These are phyloP conservation scores for Aspergillus spinulosporus DNA, from an alignment of 2,329 filamentous ascomycete species.

Conservation along the genomic window DNA sequence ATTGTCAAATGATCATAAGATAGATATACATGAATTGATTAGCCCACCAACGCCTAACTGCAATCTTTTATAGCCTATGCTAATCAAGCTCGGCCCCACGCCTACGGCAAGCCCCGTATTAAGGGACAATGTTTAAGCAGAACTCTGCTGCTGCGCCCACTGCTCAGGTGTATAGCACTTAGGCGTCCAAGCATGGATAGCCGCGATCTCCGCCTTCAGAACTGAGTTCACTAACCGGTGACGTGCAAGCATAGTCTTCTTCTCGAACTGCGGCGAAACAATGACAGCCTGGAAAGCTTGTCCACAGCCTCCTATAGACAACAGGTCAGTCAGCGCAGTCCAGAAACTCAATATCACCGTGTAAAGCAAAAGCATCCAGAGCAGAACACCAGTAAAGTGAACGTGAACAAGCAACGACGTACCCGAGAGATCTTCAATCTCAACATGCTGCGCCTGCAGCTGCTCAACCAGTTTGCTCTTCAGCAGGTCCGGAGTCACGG, in stretches of 20 bases:
- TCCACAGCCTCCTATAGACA: conserved; percentile 62
- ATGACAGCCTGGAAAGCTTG: conserved; percentile 71
- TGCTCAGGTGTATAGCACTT: conserved; percentile 91
- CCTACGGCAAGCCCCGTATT: background rate
- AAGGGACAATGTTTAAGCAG: background rate
- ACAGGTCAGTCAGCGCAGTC: background rate
- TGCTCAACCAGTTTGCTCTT: conserved; percentile 67
- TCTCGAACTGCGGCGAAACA: conserved; percentile 68
- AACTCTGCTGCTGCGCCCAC: conserved; percentile 63
- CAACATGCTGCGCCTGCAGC: conserved; percentile 74
- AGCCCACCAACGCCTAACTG: conserved; percentile 21
- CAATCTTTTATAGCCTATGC: conserved; percentile 19
- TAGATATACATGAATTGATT: conserved; percentile 17
- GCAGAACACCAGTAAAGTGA: background rate
- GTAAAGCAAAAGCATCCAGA: background rate
- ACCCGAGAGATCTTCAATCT: conserved; percentile 93
- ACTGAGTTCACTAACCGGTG: conserved; percentile 83
- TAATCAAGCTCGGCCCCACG: conserved; percentile 13
- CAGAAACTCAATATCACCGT: background rate
- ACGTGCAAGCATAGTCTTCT: conserved; percentile 75
- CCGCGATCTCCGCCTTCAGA: conserved; percentile 82
- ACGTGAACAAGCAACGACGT: conserved; percentile 30
- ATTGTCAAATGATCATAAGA: conserved; percentile 9
- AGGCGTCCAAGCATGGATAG: conserved; percentile 92
- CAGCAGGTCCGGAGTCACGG: conserved; percentile 71